A percentile compares a stretch with the other conserved stretches of the same genome.
Evolutionary conservation across 106 monocot species (phyloP).

Genomic region (Apostasia ramifera): DNA sequence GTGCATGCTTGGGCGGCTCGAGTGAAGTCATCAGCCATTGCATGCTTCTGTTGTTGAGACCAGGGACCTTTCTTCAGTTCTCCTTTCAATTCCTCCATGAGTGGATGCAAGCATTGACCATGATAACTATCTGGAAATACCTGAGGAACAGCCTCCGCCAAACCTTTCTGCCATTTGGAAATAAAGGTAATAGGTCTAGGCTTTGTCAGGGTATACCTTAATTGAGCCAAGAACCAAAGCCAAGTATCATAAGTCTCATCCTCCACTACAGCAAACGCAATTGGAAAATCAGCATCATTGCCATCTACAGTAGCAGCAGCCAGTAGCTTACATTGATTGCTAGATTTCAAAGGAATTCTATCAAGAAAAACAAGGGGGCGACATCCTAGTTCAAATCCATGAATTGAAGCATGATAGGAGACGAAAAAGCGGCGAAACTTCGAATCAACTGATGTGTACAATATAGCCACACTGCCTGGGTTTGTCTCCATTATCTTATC

Average conservation of each 20-base stretch:
- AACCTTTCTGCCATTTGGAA: slow-evolving; percentile 61
- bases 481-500: slow-evolving; percentile 81
- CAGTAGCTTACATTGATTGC: slow-evolving; percentile 57
- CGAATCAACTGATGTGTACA: slow-evolving; percentile 56
- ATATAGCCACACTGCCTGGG: slow-evolving; percentile 69
- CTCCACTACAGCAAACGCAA: slow-evolving; percentile 85
- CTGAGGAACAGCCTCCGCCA: slow-evolving; percentile 66
- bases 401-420: slow-evolving; percentile 75
- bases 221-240: slow-evolving; percentile 82
- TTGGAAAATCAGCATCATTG: slow-evolving; percentile 73
- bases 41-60: slow-evolving; percentile 58
- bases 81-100: slow-evolving; percentile 69
- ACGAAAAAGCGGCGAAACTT: slow-evolving; percentile 79
- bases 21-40: slow-evolving; percentile 65
- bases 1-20: slow-evolving; percentile 74
- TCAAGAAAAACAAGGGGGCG: slow-evolving; percentile 82
- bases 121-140: slow-evolving; percentile 71
- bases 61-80: slow-evolving; percentile 67
- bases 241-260: slow-evolving; percentile 72
- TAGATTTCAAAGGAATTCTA: slow-evolving; percentile 73
- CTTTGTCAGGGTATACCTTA: slow-evolving; percentile 50
- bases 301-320: slow-evolving; percentile 74
- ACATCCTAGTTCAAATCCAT: slow-evolving; percentile 94
- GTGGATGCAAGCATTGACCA: slow-evolving; percentile 56
- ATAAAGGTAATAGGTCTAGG: slow-evolving; percentile 64